Evolutionary conservation across 2,329 filamentous ascomycete species (phyloP).

Genomic region (Colletotrichum liriopes): DNA sequence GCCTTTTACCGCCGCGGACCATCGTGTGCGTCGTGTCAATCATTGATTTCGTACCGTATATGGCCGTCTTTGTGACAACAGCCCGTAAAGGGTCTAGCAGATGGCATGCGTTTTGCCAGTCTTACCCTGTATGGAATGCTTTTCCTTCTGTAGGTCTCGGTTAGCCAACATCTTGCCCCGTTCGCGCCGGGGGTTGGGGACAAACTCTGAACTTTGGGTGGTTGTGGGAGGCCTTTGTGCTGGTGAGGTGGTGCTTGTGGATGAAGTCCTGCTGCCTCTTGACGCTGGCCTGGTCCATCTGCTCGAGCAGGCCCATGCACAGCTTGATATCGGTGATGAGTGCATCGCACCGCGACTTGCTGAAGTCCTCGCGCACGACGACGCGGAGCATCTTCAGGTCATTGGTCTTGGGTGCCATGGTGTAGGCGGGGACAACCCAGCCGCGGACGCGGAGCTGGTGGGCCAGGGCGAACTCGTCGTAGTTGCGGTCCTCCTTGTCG

Average conservation of each 20-base stretch:
- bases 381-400: slow-evolving; percentile 92
- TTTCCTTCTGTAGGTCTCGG: slow-evolving; percentile 71
- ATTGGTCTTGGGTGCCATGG: slow-evolving; percentile 91
- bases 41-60: slow-evolving; percentile 21
- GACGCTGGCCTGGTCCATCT: slow-evolving; percentile 81
- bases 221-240: slow-evolving; percentile 68
- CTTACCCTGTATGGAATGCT: slow-evolving; percentile 91
- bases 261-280: slow-evolving; percentile 79
- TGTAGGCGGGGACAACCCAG: slow-evolving; percentile 97
- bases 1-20: slow-evolving; percentile 1
- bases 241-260: slow-evolving; percentile 67
- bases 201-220: slow-evolving; percentile 66
- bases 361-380: slow-evolving; percentile 94
- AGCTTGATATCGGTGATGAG: slow-evolving; percentile 86
- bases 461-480: slow-evolving; percentile 84
- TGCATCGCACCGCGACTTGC: slow-evolving; percentile 83
- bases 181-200: slow-evolving; percentile 32
- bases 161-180: slow-evolving; percentile 2
- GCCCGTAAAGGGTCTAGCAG: slow-evolving; percentile 70
- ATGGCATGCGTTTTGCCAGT: slow-evolving; percentile 90
- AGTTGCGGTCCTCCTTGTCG: slow-evolving; percentile 68
- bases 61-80: slow-evolving; percentile 26
- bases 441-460: slow-evolving; percentile 89
- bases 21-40: slow-evolving; percentile 31
- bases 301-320: slow-evolving; percentile 78